These are phyloP conservation scores for Diplodia seriata DNA, from an alignment of 2,329 filamentous ascomycete genomes.

Conservation along the genomic window DNA sequence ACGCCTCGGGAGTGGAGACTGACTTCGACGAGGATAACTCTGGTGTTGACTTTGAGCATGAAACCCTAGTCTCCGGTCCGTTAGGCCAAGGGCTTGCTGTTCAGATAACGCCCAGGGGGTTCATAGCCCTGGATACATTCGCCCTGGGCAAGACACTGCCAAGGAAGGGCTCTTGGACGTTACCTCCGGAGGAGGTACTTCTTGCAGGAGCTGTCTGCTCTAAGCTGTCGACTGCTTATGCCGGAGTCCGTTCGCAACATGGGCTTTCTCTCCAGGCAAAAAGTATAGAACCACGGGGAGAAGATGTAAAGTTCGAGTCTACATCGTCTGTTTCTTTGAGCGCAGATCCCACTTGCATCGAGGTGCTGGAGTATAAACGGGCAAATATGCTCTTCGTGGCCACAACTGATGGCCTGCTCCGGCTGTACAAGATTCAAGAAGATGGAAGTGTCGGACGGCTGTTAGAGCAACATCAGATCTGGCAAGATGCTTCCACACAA, in stretches of 20 bases:
- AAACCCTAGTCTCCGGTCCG: constrained; percentile 43
- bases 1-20: constrained; percentile 20
- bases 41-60: constrained; percentile 41
- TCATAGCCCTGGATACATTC: constrained; percentile 37
- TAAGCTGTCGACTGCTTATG: constrained; percentile 35
- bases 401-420: constrained; percentile 29
- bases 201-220: constrained; percentile 21
- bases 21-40: constrained; percentile 37
- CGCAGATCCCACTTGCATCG: constrained; percentile 28
- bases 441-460: constrained; percentile 20
- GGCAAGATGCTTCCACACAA: constrained; percentile 22
- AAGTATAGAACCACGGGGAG: constrained; percentile 2
- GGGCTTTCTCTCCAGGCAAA: constrained; percentile 18
- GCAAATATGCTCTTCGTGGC: constrained; percentile 25
- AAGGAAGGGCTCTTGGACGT: constrained; percentile 18
- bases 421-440: constrained; percentile 16
- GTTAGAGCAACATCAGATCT: constrained; percentile 20
- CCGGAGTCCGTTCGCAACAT: constrained; percentile 34
- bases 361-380: constrained; percentile 1
- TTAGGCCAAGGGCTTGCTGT: constrained; percentile 39
- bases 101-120: constrained; percentile 43
- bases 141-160: constrained; percentile 11
- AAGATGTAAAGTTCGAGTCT: constrained; percentile 27
- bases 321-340: constrained; percentile 1
- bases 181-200: constrained; percentile 17